Base-by-base conservation (phyloP, 345 rosid genomes). In the Corchorus olitorius region DNA sequence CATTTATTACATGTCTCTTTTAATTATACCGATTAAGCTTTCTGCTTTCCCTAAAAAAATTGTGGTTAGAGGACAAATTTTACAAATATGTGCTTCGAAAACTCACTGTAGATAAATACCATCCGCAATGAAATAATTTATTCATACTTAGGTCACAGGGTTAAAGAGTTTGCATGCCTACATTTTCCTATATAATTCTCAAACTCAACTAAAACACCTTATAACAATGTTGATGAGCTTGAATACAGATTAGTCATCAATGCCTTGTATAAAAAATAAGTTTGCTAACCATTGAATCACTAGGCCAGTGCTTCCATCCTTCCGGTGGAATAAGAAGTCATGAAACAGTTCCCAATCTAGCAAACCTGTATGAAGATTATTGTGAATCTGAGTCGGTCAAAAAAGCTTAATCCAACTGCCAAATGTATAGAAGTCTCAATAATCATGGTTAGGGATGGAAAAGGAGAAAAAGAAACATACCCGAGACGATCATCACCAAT, bases 251-350 rank as follows among this genome's bases (percentile, higher is more conserved):
- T 34, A 41, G 10, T 43, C 39, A 60, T 62, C 69, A 3, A 61
- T 48, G 33, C 33, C 10, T 3, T 39, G 43, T 10, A 13, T 13
- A 3, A 33, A 8, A 69, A 4, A 70, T 12, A 9, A 33, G 22
- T 49, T 49, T 50, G 22, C 73, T 12, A 33, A 74, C 46, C 34
- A 19, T n/a, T 53, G 7, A 74, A 64, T 15, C 70, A 74, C 11
- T 60, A 15, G 3, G n/a, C n/a, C 34, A 43, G 17, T 14, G 27
- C 56, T 41, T 33, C 66, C 27, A 37, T 17, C 75, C 7, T 60
- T 60, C 56, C 16, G 4, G 9, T 6, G 8, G 54, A 73, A 60
- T 15, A 8, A 33, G 56, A 12, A 52, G 3, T 8, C 4, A 6
- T 55, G 43, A 56, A 56, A 6, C 7, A 41, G 19, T 34, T 72